Evolutionary conservation across 2,329 filamentous ascomycete species (phyloP), one percentile per base, ranked within the genome.

Genomic region (Penicillium hesseltinei): DNA sequence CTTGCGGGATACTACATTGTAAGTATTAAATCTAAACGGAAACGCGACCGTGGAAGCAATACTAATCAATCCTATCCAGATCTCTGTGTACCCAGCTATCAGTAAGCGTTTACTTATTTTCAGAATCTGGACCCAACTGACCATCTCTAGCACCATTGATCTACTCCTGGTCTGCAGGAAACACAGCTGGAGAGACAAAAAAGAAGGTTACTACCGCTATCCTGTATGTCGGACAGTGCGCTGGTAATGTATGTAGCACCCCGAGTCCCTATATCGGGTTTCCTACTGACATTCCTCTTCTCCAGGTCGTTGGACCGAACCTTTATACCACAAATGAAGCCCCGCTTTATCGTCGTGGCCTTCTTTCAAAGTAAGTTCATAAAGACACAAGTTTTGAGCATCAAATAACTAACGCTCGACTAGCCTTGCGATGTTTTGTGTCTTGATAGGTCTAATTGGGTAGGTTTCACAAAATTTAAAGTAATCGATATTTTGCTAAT

Each of bases 91-190:
- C 51, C 83, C 84, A 0, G 85, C 80, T 6, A 84, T 84, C 58
- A 79, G 75, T 77, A 71, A 64, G 74, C 68, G 9, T 21, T n/a
- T 10, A 15, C 15, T 31, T 15, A 3, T 13, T 7, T 10, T 9
- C 5, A 1, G 4, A n/a, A 29, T 7, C 31, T 44, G 21, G 53
- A 17, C 44, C 45, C 54, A 40, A 63, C 59, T 65, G 7, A 67
- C 38, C 10, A 21, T 66, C 0, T 56, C 67, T 9, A 81, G 80
- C 85, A 3, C 85, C 88, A 39, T 81, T 86, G 53, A 90, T 86
- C 64, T 88, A 91, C 66, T 88, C 85, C 61, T 90, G 87, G 70
- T 91, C 88, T 19, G 85, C 82, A 0, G 82, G 75, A 40, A 86
- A 78, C 42, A 79, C 87, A 0, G 87, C 83, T 0, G 87, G 87